Conservation (phyloP, 306 rosid species). For the Ziziphus jujuba region DNA sequence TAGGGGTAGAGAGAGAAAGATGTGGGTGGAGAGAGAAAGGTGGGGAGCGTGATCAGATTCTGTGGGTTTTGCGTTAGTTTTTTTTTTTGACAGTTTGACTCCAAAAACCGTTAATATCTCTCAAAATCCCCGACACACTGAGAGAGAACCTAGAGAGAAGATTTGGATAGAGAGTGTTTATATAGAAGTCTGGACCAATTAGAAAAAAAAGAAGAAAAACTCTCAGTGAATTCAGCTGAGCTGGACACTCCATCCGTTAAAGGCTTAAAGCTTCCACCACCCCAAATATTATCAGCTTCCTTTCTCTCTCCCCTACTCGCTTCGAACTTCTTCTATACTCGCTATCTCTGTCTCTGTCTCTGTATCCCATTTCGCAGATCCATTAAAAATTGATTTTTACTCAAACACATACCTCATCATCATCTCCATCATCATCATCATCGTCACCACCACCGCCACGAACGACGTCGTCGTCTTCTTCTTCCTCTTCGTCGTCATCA, state of each 20-base stretch:
- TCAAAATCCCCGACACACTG: slow-evolving; percentile 60
- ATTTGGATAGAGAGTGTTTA: slow-evolving; percentile 31
- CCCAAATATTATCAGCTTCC: slow-evolving; percentile 10
- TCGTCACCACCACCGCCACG: slow-evolving; percentile 27
- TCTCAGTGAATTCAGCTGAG: slow-evolving; percentile 57
- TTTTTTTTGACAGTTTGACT: slow-evolving; percentile 78
- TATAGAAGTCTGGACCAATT: slow-evolving; percentile 62
- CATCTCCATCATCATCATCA: slow-evolving; percentile 46
- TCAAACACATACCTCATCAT: slow-evolving; percentile 64
- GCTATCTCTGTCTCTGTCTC: slow-evolving; percentile 12
- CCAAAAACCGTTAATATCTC: slow-evolving; percentile 51
- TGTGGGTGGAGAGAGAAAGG: slow-evolving; percentile 46
- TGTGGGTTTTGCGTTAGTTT: slow-evolving; percentile 45
- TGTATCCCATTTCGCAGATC: slow-evolving; percentile 18
- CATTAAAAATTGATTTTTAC: neutral
- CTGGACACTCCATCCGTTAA: slow-evolving; percentile 38
- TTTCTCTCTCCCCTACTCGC: slow-evolving; percentile 8
- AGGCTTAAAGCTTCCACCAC: neutral
- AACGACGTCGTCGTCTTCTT: slow-evolving; percentile 28
- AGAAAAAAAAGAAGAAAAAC: slow-evolving; percentile 20
- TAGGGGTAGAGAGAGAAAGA: slow-evolving; percentile 27
- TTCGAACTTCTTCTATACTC: neutral
- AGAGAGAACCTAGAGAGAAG: slow-evolving; percentile 40
- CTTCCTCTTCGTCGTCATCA: slow-evolving; percentile 27
- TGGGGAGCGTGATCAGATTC: slow-evolving; percentile 70